A percentile compares a stretch with the other conserved stretches of the same genome.
phyloP scores from a whole-genome alignment of 495 filamentous ascomycete species.

The Ascobolus immersus region DNA sequence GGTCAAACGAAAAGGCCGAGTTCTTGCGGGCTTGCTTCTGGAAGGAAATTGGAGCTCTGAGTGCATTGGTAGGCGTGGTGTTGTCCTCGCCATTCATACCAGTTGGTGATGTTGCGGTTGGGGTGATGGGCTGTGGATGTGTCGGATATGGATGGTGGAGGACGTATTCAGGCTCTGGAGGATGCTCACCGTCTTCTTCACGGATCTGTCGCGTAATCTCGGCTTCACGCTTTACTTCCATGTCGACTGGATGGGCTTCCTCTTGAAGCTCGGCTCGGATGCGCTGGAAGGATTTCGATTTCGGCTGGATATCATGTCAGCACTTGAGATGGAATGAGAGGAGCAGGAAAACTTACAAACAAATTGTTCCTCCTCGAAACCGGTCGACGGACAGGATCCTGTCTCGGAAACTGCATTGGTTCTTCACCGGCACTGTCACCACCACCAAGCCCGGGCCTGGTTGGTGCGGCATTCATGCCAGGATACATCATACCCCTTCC shows the following conservation, averaged over 20 bases:
- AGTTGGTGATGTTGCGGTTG: conserved; percentile 20
- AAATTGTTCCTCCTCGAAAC: too few species aligned
- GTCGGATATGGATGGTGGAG: conserved; percentile 15
- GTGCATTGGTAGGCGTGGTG: neutral
- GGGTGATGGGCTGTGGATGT: conserved; percentile 24
- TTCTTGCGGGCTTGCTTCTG: neutral
- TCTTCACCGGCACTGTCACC: too few species aligned
- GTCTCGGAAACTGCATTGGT: too few species aligned
- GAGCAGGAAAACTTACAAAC: too few species aligned
- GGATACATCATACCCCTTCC: too few species aligned
- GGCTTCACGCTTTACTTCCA: conserved; percentile 71
- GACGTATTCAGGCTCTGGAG: conserved; percentile 16
- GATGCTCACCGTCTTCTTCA: conserved; percentile 27
- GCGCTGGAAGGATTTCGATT: conserved; percentile 80
- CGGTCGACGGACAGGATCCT: too few species aligned
- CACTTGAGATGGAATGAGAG: too few species aligned
- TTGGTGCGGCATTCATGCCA: too few species aligned
- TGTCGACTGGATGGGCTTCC: conserved; percentile 64
- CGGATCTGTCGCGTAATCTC: conserved; percentile 86
- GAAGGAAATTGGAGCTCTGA: neutral
- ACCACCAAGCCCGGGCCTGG: too few species aligned
- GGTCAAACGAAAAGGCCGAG: too few species aligned
- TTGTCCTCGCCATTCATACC: neutral
- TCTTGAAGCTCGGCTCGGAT: conserved; percentile 74
- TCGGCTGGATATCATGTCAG: conserved; percentile 38